A percentile compares a stretch with the other conserved stretches of the same genome.
These are phyloP conservation scores for Paramecium octaurelia DNA, from an alignment of 73 alveolate genomes.

Conservation along the genomic window DNA sequence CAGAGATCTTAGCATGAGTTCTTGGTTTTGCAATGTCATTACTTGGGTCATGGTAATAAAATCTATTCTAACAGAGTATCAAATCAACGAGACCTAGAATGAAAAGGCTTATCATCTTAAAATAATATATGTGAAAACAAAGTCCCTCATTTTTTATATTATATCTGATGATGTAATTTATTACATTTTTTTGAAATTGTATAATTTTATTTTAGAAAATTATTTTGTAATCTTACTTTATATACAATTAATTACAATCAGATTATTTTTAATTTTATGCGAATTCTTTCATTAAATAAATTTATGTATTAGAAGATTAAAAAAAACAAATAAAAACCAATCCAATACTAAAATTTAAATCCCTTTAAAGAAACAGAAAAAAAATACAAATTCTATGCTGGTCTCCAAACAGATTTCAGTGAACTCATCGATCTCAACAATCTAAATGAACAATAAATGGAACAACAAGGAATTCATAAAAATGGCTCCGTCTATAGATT, in stretches of 20 bases:
- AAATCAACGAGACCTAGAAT: neutral
- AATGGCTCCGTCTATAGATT: neutral
- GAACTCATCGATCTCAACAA: slow-evolving; percentile 27
- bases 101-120: neutral
- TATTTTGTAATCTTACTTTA: neutral
- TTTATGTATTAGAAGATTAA: slow-evolving; percentile 16
- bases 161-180: neutral
- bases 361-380: slow-evolving; percentile 37
- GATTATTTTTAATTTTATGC: neutral
- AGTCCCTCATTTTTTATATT: neutral
- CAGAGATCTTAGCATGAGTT: neutral
- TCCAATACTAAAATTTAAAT: neutral
- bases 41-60: neutral
- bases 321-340: neutral
- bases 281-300: neutral
- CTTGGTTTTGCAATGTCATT: neutral
- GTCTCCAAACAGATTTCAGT: slow-evolving; percentile 44
- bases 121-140: neutral
- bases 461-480: neutral
- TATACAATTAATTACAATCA: neutral
- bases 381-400: slow-evolving; percentile 32
- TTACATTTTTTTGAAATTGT: neutral
- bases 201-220: neutral
- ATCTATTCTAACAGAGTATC: neutral
- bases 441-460: neutral